A percentile compares a stretch with the other conserved stretches of the same genome.
These are phyloP conservation scores for Berberis vulgaris DNA, from an alignment of 164 flowering plant species.

Conservation along the genomic window DNA sequence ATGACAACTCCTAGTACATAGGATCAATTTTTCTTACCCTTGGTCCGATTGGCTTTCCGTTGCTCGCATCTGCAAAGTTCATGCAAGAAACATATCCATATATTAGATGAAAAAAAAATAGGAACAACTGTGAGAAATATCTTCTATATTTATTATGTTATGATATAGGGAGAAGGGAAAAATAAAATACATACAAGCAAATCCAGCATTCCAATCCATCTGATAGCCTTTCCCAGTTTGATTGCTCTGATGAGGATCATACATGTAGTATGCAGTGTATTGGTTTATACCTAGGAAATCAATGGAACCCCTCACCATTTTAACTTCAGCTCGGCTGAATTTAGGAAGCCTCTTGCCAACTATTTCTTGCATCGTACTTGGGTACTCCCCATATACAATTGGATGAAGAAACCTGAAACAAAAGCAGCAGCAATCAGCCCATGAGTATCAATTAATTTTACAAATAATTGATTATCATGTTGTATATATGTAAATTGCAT, in stretches of 20 bases:
- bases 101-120: not conserved
- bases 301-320: conserved; percentile 6
- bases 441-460: not conserved
- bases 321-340: not conserved
- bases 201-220: not conserved
- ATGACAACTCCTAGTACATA: not conserved
- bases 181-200: not conserved
- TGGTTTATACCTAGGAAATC: conserved; percentile 7
- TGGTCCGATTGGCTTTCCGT: conserved; percentile 4
- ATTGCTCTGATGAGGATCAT: not conserved
- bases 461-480: not conserved
- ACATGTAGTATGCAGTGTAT: conserved; percentile 2
- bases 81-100: not conserved
- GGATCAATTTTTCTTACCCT: not conserved
- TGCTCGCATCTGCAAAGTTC: conserved; percentile 2
- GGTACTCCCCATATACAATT: conserved; percentile 5
- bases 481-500: not conserved
- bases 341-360: conserved; percentile 7
- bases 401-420: conserved; percentile 7
- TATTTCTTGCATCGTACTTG: conserved; percentile 1
- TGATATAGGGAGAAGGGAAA: not conserved
- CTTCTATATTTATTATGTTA: not conserved
- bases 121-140: not conserved
- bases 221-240: not conserved
- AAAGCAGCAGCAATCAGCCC: not conserved